phyloP scores from a whole-genome alignment of 2,329 filamentous ascomycete genomes.

The Cadophora sp. region DNA sequence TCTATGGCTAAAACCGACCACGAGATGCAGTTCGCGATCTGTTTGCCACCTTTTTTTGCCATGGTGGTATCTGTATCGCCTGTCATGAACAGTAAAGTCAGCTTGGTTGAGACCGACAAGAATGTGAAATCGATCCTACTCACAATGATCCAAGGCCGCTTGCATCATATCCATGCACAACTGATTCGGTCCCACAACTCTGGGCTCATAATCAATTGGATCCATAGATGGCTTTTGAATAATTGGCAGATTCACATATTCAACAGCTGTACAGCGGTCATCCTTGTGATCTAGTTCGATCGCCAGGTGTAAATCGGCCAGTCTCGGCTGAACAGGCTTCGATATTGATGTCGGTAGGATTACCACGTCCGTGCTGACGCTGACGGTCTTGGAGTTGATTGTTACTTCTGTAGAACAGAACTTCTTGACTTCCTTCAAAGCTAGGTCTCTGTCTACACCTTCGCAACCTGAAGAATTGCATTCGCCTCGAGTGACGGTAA shows the following conservation, averaged over 20 bases:
- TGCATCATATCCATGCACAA: conserved; percentile 1
- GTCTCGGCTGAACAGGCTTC: neutral
- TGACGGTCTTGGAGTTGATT: neutral
- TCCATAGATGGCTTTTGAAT: neutral
- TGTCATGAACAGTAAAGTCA: neutral
- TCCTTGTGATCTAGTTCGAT: neutral
- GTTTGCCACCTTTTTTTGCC: neutral
- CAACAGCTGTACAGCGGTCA: neutral
- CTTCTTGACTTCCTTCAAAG: neutral
- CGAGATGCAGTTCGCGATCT: neutral
- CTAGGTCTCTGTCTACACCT: neutral
- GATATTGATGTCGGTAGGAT: neutral
- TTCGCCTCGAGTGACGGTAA: neutral
- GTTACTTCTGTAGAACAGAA: neutral
- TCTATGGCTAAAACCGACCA: neutral
- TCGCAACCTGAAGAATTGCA: neutral
- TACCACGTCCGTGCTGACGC: neutral
- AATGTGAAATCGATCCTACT: neutral
- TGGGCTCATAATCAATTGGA: neutral
- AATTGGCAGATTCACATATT: neutral
- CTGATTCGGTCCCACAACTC: neutral
- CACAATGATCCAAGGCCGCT: neutral
- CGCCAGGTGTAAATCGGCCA: neutral
- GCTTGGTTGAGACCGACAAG: neutral
- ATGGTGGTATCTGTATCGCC: neutral